Evolutionary conservation across 805 yeast genomes (phyloP).

Genomic region (Pichia kluyveri): DNA sequence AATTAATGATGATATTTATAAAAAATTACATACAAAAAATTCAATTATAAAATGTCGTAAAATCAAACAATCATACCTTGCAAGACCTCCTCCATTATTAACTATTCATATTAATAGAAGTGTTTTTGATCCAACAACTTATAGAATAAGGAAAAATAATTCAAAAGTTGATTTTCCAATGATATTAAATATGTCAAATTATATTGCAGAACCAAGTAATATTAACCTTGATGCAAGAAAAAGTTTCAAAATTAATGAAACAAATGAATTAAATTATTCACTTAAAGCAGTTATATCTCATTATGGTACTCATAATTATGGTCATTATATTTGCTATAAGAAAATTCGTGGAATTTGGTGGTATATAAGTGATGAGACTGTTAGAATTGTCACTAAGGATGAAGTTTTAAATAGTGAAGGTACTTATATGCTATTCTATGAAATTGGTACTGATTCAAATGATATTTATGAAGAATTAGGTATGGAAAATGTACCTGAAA

Average conservation of each 20-base stretch:
- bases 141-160: constrained; percentile 73
- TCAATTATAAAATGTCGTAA: constrained; percentile 69
- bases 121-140: constrained; percentile 82
- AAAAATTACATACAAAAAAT: constrained; percentile 62
- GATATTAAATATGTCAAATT: constrained; percentile 56
- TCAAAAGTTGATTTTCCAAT: constrained; percentile 75
- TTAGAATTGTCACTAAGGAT: constrained; percentile 66
- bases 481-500: background rate
- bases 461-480: constrained; percentile 1
- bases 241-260: constrained; percentile 35
- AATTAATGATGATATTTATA: constrained; percentile 74
- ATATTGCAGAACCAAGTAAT: constrained; percentile 59
- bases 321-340: constrained; percentile 91
- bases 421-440: constrained; percentile 89
- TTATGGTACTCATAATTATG: constrained; percentile 93
- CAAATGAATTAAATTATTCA: constrained; percentile 41
- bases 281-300: constrained; percentile 85
- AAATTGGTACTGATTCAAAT: constrained; percentile 5
- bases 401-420: constrained; percentile 81
- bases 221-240: constrained; percentile 73
- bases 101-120: constrained; percentile 88
- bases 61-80: constrained; percentile 71
- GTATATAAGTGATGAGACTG: constrained; percentile 88
- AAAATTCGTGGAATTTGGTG: constrained; percentile 84
- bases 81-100: constrained; percentile 75